These are phyloP conservation scores for Scutellaria minor DNA, from an alignment of 257 asterid genomes.

Conservation along the genomic window DNA sequence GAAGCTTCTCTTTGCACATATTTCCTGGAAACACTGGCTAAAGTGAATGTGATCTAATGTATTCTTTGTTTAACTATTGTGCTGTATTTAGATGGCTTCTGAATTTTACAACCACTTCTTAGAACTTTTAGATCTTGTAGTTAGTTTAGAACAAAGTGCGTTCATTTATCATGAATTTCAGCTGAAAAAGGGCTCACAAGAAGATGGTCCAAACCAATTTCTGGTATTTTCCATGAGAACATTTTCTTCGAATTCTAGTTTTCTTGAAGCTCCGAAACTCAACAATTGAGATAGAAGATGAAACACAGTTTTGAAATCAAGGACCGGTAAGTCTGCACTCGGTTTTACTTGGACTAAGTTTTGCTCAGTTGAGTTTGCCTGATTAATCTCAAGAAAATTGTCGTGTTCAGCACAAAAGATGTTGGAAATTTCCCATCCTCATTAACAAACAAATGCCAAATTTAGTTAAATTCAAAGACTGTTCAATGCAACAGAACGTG, in stretches of 20 bases:
- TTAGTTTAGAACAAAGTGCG: neutral
- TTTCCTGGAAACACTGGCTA: neutral
- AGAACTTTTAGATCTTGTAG: no score
- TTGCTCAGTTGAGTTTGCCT: neutral
- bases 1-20: neutral
- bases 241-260: no score
- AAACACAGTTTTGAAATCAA: no score
- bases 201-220: no score
- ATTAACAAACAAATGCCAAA: constrained; percentile 20
- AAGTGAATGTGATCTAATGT: constrained; percentile 24
- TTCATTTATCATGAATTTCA: neutral
- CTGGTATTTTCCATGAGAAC: no score
- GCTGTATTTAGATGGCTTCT: neutral
- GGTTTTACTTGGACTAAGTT: neutral
- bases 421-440: neutral
- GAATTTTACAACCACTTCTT: neutral
- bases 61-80: neutral
- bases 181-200: no score
- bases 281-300: no score
- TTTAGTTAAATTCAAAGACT: neutral
- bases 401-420: neutral
- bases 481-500: constrained; percentile 4
- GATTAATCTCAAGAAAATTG: neutral
- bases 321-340: no score
- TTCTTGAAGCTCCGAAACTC: no score